Evolutionary conservation across 1,284 basidiomycete species (phyloP).

Genomic region (Termitomyces sp.): DNA sequence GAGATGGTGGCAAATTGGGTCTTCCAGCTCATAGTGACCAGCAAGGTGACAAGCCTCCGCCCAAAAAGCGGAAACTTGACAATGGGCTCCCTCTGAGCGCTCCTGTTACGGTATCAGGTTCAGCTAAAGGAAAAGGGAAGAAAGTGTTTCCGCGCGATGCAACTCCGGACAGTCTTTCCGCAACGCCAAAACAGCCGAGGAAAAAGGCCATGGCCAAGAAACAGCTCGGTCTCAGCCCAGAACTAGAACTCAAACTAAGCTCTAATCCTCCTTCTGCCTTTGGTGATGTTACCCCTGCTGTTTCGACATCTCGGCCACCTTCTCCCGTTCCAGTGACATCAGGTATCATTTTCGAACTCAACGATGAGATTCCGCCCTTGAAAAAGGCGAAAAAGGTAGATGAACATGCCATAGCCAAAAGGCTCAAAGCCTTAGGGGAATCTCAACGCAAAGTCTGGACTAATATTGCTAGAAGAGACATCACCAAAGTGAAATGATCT

Average conservation of each 20-base stretch:
- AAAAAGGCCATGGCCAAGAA: slow-evolving; percentile 38
- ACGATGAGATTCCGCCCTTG: slow-evolving; percentile 61
- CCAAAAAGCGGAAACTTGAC: slow-evolving; percentile 54
- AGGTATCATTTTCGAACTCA: slow-evolving; percentile 66
- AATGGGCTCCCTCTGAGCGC: slow-evolving; percentile 27
- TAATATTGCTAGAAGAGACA: slow-evolving; percentile 76
- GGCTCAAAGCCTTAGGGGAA: slow-evolving; percentile 75
- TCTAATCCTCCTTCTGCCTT: slow-evolving; percentile 55
- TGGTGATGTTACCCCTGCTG: slow-evolving; percentile 48
- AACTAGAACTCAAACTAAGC: slow-evolving; percentile 42
- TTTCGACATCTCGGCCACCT: slow-evolving; percentile 52
- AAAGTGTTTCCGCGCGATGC: slow-evolving; percentile 29
- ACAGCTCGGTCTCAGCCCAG: slow-evolving; percentile 39
- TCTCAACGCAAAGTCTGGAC: slow-evolving; percentile 85
- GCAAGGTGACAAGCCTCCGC: slow-evolving; percentile 25
- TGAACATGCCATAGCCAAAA: slow-evolving; percentile 63
- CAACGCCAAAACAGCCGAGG: slow-evolving; percentile 31
- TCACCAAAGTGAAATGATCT: slow-evolving; percentile 61
- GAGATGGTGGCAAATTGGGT: slow-evolving; percentile 46
- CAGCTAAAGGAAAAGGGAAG: slow-evolving; percentile 33
- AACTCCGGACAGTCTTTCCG: slow-evolving; percentile 33
- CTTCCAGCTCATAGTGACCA: slow-evolving; percentile 50
- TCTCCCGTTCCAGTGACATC: slow-evolving; percentile 55
- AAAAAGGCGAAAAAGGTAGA: slow-evolving; percentile 73
- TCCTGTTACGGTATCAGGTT: slow-evolving; percentile 7